These are phyloP conservation scores for Magnusiomyces ingens DNA, from an alignment of 1,139 yeast species.

Conservation along the genomic window DNA sequence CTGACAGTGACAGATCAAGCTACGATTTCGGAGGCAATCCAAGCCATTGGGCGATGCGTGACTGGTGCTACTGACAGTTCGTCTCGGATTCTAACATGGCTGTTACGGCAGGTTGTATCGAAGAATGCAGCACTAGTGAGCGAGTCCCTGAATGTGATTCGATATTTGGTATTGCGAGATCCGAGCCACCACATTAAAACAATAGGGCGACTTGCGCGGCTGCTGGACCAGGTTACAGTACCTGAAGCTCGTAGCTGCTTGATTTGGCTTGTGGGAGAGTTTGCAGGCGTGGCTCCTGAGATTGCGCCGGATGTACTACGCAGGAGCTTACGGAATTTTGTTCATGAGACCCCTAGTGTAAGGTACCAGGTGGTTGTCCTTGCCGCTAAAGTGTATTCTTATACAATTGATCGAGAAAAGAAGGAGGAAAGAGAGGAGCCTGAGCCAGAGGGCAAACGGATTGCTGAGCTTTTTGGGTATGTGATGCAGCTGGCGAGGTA, in stretches of 20 bases:
- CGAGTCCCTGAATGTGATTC: constrained; percentile 60
- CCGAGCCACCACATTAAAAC: constrained; percentile 40
- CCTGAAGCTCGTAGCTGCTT: constrained; percentile 67
- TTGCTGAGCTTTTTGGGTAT: constrained; percentile 44
- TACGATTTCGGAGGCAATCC: constrained; percentile 50
- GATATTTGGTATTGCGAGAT: constrained; percentile 65
- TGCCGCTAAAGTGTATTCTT: constrained; percentile 66
- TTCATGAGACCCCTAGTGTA: constrained; percentile 49
- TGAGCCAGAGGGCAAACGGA: constrained; percentile 17
- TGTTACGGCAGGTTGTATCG: constrained; percentile 37
- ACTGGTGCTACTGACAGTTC: constrained; percentile 29
- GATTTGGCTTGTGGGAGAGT: constrained; percentile 89
- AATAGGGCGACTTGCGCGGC: constrained; percentile 38
- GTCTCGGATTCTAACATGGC: constrained; percentile 37
- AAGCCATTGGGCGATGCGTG: constrained; percentile 51
- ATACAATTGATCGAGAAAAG: constrained; percentile 39
- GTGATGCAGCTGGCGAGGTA: constrained; percentile 61
- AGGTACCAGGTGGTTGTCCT: constrained; percentile 66
- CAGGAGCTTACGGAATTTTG: constrained; percentile 47
- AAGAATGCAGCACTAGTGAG: constrained; percentile 36
- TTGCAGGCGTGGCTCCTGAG: constrained; percentile 41
- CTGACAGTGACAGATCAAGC: constrained; percentile 34
- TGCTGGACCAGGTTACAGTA: constrained; percentile 22
- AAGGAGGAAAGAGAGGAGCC: constrained; percentile 14
- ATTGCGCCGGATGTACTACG: constrained; percentile 78